A percentile compares a stretch with the other conserved stretches of the same genome.
Conservation (phyloP, 805 yeast genomes). For the Nakazawaea ambrosiae region DNA sequence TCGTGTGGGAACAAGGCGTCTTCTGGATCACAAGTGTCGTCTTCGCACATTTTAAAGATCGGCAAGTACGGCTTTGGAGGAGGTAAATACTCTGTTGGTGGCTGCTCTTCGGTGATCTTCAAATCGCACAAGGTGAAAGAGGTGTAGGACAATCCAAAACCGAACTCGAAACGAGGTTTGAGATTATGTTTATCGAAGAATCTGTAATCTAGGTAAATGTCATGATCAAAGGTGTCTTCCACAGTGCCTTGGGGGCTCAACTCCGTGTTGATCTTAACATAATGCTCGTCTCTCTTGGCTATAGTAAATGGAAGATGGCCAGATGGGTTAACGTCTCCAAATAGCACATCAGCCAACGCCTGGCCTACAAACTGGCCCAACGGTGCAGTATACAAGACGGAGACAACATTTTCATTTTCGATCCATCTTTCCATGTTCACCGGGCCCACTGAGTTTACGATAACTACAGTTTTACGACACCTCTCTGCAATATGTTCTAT, state of each 20-base stretch:
- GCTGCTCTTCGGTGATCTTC: conserved; percentile 31
- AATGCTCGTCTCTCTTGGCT: conserved; percentile 40
- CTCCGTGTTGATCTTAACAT: conserved; percentile 11
- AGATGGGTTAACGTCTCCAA: conserved; percentile 35
- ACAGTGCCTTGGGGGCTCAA: conserved; percentile 27
- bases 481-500: conserved; percentile 39
- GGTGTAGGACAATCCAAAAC: conserved; percentile 37
- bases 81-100: conserved; percentile 39
- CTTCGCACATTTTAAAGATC: conserved; percentile 32
- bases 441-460: conserved; percentile 52
- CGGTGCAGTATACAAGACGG: conserved; percentile 47
- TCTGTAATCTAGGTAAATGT: conserved; percentile 37
- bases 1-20: conserved; percentile 48
- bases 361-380: conserved; percentile 43
- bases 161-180: conserved; percentile 34
- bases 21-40: conserved; percentile 45
- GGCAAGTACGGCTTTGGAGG: conserved; percentile 40
- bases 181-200: conserved; percentile 31
- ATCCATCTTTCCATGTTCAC: conserved; percentile 49
- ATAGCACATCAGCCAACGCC: conserved; percentile 35
- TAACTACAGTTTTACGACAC: conserved; percentile 48
- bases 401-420: conserved; percentile 50
- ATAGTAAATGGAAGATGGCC: conserved; percentile 38
- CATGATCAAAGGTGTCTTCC: conserved; percentile 31
- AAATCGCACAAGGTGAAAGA: conserved; percentile 28